These are phyloP conservation scores for Tuber microsphaerosporum DNA, from an alignment of 495 filamentous ascomycete species.

Conservation along the genomic window DNA sequence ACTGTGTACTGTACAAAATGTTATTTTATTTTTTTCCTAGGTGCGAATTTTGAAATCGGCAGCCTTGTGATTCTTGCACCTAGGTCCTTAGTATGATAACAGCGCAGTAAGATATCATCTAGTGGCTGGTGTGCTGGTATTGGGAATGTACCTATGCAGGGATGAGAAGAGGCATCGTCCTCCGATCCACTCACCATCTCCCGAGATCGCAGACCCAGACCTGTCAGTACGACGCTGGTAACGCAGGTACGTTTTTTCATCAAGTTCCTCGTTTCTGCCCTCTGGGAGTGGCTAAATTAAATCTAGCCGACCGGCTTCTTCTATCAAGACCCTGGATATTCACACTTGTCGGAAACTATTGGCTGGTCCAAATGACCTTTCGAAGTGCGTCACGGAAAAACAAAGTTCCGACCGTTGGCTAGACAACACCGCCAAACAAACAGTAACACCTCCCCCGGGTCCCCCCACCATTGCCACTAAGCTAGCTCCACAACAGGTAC, in stretches of 20 bases:
- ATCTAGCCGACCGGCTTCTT: neutral
- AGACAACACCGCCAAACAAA: constrained; percentile 1
- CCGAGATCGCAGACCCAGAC: neutral
- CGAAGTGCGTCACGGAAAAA: neutral
- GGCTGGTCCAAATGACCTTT: neutral
- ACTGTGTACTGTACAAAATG: neutral
- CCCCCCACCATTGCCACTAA: neutral
- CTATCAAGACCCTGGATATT: neutral
- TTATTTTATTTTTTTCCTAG: neutral
- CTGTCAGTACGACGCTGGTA: neutral
- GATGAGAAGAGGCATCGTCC: neutral
- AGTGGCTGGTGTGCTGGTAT: neutral
- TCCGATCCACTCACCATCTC: neutral
- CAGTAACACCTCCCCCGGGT: neutral
- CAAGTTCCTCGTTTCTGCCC: neutral
- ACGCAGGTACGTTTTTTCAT: neutral
- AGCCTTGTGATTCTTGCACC: neutral
- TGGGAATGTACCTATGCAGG: neutral
- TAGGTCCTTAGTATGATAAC: neutral
- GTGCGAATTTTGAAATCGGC: neutral
- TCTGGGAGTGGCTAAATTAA: neutral
- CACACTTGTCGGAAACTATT: neutral
- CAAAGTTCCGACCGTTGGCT: neutral
- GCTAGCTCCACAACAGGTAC: neutral
- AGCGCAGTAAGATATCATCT: neutral